Conservation (phyloP, 345 rosid species). For the Salix viminalis region DNA sequence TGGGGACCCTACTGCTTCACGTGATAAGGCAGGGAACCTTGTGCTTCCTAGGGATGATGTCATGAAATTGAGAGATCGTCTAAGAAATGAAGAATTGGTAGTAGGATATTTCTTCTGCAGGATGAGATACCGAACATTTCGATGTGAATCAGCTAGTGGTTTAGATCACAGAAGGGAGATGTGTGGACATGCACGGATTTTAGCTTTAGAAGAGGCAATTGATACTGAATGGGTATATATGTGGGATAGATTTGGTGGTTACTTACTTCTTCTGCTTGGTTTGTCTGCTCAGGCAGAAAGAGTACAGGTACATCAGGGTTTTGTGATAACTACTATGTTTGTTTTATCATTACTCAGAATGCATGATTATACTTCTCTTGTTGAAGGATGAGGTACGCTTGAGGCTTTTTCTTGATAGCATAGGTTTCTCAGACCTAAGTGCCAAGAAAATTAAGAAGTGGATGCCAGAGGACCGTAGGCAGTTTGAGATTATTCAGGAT, state of each 20-base stretch:
- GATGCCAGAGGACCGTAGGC: constrained; percentile 99
- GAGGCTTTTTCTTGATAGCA: constrained; percentile 97
- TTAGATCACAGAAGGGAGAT: constrained; percentile 87
- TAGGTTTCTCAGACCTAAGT: constrained; percentile 92
- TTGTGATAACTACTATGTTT: neutral
- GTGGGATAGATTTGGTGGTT: constrained; percentile 99
- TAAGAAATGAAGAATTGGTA: constrained; percentile 86
- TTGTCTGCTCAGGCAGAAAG: constrained; percentile 95
- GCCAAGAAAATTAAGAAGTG: constrained; percentile 97
- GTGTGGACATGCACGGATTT: constrained; percentile 97
- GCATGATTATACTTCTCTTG: neutral
- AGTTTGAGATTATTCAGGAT: constrained; percentile 96
- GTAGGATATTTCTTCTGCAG: constrained; percentile 67
- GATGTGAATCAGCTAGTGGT: constrained; percentile 52
- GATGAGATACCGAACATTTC: constrained; percentile 59
- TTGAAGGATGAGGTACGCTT: constrained; percentile 94
- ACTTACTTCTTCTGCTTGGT: constrained; percentile 89
- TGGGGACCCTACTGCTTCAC: constrained; percentile 90
- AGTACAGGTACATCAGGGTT: constrained; percentile 67
- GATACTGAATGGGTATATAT: constrained; percentile 99
- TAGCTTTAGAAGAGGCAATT: constrained; percentile 97
- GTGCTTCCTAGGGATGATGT: constrained; percentile 99
- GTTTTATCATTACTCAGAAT: constrained; percentile 5
- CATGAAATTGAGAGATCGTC: constrained; percentile 90
- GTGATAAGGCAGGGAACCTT: constrained; percentile 92